These are phyloP conservation scores for Heliosperma pusillum DNA, from an alignment of 148 eudicot species.

Conservation along the genomic window DNA sequence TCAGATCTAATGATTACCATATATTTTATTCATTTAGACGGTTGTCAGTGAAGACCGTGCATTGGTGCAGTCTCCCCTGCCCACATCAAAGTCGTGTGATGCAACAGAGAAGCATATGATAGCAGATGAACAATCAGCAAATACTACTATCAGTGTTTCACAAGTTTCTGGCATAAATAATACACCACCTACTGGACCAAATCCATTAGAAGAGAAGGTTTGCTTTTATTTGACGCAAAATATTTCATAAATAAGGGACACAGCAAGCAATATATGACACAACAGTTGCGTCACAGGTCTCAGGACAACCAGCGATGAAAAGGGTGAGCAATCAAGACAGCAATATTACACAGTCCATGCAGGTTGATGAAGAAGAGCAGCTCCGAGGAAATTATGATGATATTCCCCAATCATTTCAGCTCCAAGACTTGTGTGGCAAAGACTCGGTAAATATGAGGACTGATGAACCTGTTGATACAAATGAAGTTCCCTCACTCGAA, in stretches of 20 bases:
- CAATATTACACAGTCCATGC: slow-evolving; percentile 5
- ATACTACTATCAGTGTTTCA: neutral
- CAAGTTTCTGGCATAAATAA: neutral
- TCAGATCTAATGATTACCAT: neutral
- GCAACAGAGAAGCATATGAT: neutral
- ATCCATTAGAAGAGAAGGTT: neutral
- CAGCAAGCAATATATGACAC: neutral
- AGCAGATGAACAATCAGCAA: slow-evolving; percentile 5
- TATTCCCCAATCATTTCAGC: slow-evolving; percentile 17
- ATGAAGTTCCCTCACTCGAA: neutral
- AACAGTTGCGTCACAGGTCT: neutral
- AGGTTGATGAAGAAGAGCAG: slow-evolving; percentile 22
- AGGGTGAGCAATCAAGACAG: slow-evolving; percentile 13
- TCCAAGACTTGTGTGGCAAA: slow-evolving; percentile 13
- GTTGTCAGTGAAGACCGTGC: neutral
- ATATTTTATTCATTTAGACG: neutral
- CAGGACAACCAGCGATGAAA: slow-evolving; percentile 4
- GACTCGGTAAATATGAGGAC: slow-evolving; percentile 14
- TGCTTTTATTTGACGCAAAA: neutral
- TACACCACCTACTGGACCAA: neutral
- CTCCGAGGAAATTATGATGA: slow-evolving; percentile 16
- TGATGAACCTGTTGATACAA: slow-evolving; percentile 3
- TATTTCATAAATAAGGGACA: neutral
- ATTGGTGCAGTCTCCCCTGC: neutral
- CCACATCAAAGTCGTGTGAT: neutral